Evolutionary conservation across 352 stramenopile genomes (phyloP).

Genomic region (Pythium brachiatum): DNA sequence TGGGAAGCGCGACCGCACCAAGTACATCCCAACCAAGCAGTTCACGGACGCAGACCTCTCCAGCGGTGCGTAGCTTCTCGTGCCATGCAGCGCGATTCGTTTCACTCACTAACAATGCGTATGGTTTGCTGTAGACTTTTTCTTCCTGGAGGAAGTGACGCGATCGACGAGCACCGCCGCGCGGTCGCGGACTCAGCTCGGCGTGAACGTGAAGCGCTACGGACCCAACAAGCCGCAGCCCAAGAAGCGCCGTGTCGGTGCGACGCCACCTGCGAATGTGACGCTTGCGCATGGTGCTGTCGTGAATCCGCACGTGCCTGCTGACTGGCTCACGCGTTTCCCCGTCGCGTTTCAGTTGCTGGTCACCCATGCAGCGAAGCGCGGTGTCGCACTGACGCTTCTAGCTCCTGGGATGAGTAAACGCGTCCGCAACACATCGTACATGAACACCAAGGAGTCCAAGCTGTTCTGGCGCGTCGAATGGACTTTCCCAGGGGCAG

Average conservation of each 20-base stretch:
- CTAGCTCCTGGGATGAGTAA: conserved; percentile 84
- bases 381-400: conserved; percentile 63
- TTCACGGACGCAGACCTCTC: conserved; percentile 79
- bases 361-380: conserved; percentile 63
- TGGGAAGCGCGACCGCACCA: conserved; percentile 81
- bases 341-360: conserved; percentile 66
- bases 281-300: conserved; percentile 8
- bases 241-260: conserved; percentile 19
- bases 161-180: conserved; percentile 29
- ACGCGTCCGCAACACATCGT: conserved; percentile 67
- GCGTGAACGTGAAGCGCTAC: conserved; percentile 25
- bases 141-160: conserved; percentile 38
- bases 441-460: conserved; percentile 62
- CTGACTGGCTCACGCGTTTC: conserved; percentile 71
- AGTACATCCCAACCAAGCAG: conserved; percentile 66
- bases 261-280: background rate
- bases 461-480: conserved; percentile 78
- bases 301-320: conserved; percentile 25
- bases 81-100: no score
- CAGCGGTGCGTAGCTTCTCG: conserved; percentile 44
- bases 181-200: conserved; percentile 24
- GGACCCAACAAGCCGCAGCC: conserved; percentile 11
- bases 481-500: conserved; percentile 59
- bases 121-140: conserved; percentile 28
- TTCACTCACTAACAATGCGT: no score